Conservation (phyloP, 2,329 filamentous ascomycete species). For the Lanzia echinophila region DNA sequence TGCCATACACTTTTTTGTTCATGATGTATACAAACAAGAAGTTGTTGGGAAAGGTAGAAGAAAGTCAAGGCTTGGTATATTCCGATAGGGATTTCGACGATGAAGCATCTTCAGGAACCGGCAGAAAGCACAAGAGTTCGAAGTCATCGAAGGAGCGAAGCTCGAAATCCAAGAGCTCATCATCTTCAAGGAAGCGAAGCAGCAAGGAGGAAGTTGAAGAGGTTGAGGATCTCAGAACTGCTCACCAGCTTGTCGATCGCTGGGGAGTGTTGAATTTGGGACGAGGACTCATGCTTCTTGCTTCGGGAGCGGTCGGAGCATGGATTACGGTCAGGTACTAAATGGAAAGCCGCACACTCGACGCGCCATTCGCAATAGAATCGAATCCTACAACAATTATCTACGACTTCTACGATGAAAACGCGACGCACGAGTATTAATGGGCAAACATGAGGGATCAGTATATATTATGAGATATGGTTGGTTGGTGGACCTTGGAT, state of each 20-base stretch:
- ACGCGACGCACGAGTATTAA: not conserved
- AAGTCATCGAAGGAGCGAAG: constrained; percentile 6
- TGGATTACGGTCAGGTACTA: constrained; percentile 22
- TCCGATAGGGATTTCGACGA: constrained; percentile 3
- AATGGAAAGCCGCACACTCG: not conserved
- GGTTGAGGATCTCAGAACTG: constrained; percentile 40
- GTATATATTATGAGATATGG: not conserved
- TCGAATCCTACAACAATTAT: not conserved
- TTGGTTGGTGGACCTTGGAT: not conserved
- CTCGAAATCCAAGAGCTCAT: constrained; percentile 8
- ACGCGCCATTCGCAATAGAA: not conserved
- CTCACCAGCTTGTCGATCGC: constrained; percentile 46
- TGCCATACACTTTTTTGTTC: constrained; percentile 46
- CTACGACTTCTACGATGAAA: not conserved
- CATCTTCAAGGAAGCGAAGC: constrained; percentile 1
- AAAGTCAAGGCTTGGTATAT: constrained; percentile 31
- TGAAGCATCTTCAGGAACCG: constrained; percentile 1
- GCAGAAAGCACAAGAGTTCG: constrained; percentile 5
- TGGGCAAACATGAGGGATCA: not conserved
- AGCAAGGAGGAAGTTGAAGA: constrained; percentile 32
- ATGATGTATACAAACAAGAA: constrained; percentile 43
- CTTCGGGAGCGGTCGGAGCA: constrained; percentile 25
- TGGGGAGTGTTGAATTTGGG: constrained; percentile 50
- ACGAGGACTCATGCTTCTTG: constrained; percentile 31
- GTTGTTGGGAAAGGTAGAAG: constrained; percentile 39